These are phyloP conservation scores for Sporothrix pseudoabietina DNA, from an alignment of 2,329 filamentous ascomycete genomes.

Conservation along the genomic window DNA sequence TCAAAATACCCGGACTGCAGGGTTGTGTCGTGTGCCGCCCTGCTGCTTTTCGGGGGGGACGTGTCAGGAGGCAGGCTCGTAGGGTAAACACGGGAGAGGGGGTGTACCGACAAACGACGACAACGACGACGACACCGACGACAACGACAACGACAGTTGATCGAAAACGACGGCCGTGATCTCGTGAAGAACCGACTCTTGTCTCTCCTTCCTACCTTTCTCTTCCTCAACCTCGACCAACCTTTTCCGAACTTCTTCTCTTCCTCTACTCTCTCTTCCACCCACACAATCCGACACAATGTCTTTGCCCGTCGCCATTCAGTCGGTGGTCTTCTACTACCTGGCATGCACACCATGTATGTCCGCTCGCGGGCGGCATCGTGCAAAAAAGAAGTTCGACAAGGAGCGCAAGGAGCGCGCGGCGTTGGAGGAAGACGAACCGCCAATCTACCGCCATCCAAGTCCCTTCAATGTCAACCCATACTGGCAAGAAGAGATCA, in stretches of 20 bases:
- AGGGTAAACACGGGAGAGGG: constrained; percentile 42
- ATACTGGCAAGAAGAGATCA: constrained; percentile 86
- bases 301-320: constrained; percentile 63
- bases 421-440: constrained; percentile 67
- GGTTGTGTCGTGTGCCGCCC: constrained; percentile 24
- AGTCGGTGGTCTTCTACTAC: constrained; percentile 78
- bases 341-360: constrained; percentile 78
- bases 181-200: background rate
- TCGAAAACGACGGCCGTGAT: background rate
- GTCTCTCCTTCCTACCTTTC: background rate
- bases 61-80: constrained; percentile 37
- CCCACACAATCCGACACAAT: constrained; percentile 40
- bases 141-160: background rate
- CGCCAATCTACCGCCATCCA: constrained; percentile 75
- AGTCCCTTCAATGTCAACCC: constrained; percentile 83
- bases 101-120: constrained; percentile 21
- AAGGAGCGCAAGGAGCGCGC: constrained; percentile 67
- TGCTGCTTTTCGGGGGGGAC: constrained; percentile 4
- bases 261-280: background rate
- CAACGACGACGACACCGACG: background rate
- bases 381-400: constrained; percentile 70
- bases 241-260: background rate
- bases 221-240: background rate
- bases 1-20: constrained; percentile 29
- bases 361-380: constrained; percentile 68